Evolutionary conservation across 495 filamentous ascomycete species (phyloP).

Genomic region (Cercophora sp.): DNA sequence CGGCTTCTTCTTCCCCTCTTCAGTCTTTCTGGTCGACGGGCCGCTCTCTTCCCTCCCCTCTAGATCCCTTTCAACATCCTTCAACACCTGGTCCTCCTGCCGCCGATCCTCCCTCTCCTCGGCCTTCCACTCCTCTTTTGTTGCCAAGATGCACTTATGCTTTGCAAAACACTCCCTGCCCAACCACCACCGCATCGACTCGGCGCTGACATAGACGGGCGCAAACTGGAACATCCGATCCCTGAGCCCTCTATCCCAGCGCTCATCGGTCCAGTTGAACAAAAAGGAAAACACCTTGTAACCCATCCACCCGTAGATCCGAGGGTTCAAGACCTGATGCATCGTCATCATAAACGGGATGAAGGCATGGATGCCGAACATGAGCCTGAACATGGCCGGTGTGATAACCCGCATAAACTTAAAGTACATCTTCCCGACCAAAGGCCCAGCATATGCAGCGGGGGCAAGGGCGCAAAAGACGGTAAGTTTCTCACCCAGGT

Average conservation of each 20-base stretch:
- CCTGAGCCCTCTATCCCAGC: slow-evolving; percentile 80
- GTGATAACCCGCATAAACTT: slow-evolving; percentile 85
- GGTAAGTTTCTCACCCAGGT: slow-evolving; percentile 76
- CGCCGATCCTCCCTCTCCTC: slow-evolving; percentile 62
- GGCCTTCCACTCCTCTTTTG: slow-evolving; percentile 58
- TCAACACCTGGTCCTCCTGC: slow-evolving; percentile 13
- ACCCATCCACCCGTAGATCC: slow-evolving; percentile 77
- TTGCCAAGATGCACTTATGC: slow-evolving; percentile 86
- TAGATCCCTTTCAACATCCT: slow-evolving; percentile 16
- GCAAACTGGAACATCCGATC: slow-evolving; percentile 88
- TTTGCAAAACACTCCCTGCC: slow-evolving; percentile 86
- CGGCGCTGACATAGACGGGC: slow-evolving; percentile 83
- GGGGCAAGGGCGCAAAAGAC: slow-evolving; percentile 93
- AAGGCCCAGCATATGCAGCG: slow-evolving; percentile 83
- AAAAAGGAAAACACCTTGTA: slow-evolving; percentile 89
- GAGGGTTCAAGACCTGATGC: slow-evolving; percentile 59
- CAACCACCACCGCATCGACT: slow-evolving; percentile 96
- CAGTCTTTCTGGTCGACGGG: slow-evolving; percentile 8
- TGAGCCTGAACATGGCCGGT: slow-evolving; percentile 67
- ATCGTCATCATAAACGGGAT: slow-evolving; percentile 93
- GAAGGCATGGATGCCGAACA: slow-evolving; percentile 93
- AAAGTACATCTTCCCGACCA: slow-evolving; percentile 85
- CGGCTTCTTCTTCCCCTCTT: slow-evolving; percentile 21
- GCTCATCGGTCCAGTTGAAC: slow-evolving; percentile 81
- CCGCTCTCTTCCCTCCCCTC: background rate